phyloP scores from a whole-genome alignment of 768 basidiomycete species.

The Russula griseocarnosa region DNA sequence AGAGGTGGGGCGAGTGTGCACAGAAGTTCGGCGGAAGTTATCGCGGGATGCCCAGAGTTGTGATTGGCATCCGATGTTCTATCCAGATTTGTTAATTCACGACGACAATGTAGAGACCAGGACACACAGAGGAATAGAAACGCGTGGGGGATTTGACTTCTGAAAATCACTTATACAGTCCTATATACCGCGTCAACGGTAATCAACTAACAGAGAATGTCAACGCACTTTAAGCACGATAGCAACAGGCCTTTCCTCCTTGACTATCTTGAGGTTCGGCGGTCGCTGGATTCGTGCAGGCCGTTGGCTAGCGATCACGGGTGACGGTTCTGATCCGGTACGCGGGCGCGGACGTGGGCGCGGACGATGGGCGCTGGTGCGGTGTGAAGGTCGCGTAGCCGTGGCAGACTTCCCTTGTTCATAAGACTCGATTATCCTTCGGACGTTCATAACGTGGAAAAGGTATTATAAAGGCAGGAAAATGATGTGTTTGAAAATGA shows the following conservation, averaged over 20 bases:
- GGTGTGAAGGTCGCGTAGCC: neutral
- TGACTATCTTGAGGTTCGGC: constrained; percentile 10
- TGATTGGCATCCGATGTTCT: constrained; percentile 9
- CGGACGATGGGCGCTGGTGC: neutral
- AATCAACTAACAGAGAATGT: neutral
- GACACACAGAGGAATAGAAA: constrained; percentile 19
- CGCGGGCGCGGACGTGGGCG: neutral
- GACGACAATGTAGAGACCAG: neutral
- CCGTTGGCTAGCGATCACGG: neutral
- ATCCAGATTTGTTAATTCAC: neutral
- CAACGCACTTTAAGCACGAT: constrained; percentile 14
- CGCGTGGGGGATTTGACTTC: neutral
- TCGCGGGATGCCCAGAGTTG: neutral
- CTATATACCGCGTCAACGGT: neutral
- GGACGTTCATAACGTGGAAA: constrained; percentile 16
- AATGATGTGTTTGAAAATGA: neutral
- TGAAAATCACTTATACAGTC: constrained; percentile 17
- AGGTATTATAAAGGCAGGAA: constrained; percentile 11
- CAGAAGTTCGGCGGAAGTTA: constrained; percentile 8
- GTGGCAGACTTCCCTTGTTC: constrained; percentile 8
- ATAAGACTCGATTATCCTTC: constrained; percentile 20
- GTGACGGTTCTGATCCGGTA: neutral
- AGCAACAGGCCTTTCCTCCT: constrained; percentile 13
- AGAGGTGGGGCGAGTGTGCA: neutral
- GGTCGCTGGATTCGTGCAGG: constrained; percentile 8